Base-by-base conservation (phyloP, 2,329 filamentous ascomycete genomes). In the Grosmannia penicillata region DNA sequence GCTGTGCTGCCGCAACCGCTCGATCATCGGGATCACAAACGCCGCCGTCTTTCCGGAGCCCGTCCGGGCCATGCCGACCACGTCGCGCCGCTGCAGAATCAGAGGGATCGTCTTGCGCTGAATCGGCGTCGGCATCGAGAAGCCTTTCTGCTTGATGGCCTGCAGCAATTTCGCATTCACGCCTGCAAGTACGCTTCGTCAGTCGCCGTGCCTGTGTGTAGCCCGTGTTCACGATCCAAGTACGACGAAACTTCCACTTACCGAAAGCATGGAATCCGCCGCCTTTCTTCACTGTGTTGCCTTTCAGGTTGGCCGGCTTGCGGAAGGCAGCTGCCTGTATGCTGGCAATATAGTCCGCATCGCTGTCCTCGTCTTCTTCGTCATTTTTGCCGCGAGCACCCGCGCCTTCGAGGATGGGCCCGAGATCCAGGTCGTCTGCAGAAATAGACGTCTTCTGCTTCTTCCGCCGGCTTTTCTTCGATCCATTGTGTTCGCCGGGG, bases 61-160 rank as follows among this genome's bases (percentile, higher is more conserved):
- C n/a, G 93, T 98, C 48, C 93, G 72, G 8, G 91, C 91, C 91
- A 98, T 98, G 48, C 87, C 93, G 19, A 98, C 89, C n/a, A 96
- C 83, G 68, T 98, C 91, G 60, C 86, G 83, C 38, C 81, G 75
- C 44, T 93, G 82, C 49, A 96, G 67, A 39, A 98, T 76, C 39
- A 96, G 66, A 4, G 91, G 93, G 34, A 98, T 94, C 2, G 91
- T 84, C 60, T 96, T 96, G 49, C 91, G 76, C 63, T 98, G 91
- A 58, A 98, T 98, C 0, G 91, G 91, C 0, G 91, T 98, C 4
- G 93, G 93, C 3, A 96, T 84, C 1, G 82, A 85, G 60, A 95
- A 98, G 14, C 91, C 93, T 61, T 96, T 98, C 50, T 83, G 74
- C 11, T 82, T 74, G 47, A 98, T 96, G 2, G 91, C 85, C 53